A percentile compares a stretch with the other conserved stretches of the same genome.
Evolutionary conservation across 345 rosid species (phyloP).

Genomic region (Rhodamnia rubescens): DNA sequence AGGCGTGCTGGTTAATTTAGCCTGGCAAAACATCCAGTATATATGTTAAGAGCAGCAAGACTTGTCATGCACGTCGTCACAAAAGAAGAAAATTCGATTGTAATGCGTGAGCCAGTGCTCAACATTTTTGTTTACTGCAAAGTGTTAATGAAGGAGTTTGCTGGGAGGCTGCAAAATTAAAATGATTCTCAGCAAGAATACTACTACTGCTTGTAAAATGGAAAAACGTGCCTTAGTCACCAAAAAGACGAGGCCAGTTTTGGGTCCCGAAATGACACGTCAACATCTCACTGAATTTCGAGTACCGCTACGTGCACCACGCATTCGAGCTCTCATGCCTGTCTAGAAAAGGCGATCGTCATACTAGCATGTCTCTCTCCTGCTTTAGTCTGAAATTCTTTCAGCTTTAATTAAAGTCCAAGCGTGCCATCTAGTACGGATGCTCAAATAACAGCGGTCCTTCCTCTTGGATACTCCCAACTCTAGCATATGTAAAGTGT

Average conservation of each 20-base stretch:
- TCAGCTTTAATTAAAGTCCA: background rate
- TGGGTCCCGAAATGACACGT: background rate
- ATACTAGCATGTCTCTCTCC: background rate
- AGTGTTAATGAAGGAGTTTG: background rate
- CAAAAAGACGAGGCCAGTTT: background rate
- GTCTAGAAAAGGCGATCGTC: background rate
- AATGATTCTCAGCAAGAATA: background rate
- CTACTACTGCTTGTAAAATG: background rate
- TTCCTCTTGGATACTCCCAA: background rate
- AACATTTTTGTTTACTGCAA: background rate
- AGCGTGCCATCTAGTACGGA: background rate
- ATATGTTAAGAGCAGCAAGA: background rate
- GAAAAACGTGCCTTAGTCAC: background rate
- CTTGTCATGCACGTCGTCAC: background rate
- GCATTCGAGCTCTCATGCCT: background rate
- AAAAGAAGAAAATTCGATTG: background rate
- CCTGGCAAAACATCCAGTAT: background rate
- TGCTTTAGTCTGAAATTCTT: background rate
- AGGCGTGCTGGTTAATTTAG: background rate
- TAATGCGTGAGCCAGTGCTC: background rate
- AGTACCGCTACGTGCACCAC: background rate
- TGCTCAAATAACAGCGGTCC: background rate
- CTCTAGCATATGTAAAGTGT: background rate
- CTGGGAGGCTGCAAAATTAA: background rate
- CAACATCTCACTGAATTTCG: background rate